Evolutionary conservation across 306 rosid species (phyloP), one percentile per base, ranked within the genome.

Genomic region (Cercis canadensis): DNA sequence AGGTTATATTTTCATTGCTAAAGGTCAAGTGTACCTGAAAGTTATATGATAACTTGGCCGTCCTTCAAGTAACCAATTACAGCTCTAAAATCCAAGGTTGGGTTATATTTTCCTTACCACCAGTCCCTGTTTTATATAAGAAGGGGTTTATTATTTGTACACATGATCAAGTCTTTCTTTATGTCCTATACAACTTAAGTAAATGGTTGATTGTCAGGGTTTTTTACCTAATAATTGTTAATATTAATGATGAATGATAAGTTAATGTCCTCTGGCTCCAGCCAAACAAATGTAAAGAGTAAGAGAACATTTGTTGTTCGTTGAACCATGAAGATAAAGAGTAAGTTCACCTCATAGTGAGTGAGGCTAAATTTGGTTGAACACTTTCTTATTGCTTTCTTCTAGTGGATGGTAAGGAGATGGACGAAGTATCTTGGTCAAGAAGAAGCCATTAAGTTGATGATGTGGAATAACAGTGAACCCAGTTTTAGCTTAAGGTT

Each of bases 341-440:
- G 53, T 63, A 4, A 37, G 46, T 19, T 57, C 19, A 50, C 61
- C 24, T 69, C 49, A 62, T 32, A 31, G 18, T 36, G 52, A 52
- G 72, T 50, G 24, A 45, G 12, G 49, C 37, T 53, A 64, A 33
- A 55, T 66, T 60, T 66, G 14, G 49, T 60, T 18, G 14, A 65
- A 45, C 34, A 29, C 44, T 24, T 62, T 80, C 57, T 60, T 18
- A 53, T n/a, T 70, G 46, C 49, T 51, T 72, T 63, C 67, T 75
- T 81, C 69, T 15, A 89, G 97, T 92, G 97, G 97, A 92, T 92
- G 87, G 88, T 92, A 58, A 85, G 92, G 81, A 87, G 96, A 80
- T 92, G 96, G 97, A 79, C 69, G 2, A 92, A 83, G 81, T 71
- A 82, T 89, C 83, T 87, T 61, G 97, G 97, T 65, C 87, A 92